Base-by-base conservation (phyloP, 495 filamentous ascomycete species). In the Collariella sp. region DNA sequence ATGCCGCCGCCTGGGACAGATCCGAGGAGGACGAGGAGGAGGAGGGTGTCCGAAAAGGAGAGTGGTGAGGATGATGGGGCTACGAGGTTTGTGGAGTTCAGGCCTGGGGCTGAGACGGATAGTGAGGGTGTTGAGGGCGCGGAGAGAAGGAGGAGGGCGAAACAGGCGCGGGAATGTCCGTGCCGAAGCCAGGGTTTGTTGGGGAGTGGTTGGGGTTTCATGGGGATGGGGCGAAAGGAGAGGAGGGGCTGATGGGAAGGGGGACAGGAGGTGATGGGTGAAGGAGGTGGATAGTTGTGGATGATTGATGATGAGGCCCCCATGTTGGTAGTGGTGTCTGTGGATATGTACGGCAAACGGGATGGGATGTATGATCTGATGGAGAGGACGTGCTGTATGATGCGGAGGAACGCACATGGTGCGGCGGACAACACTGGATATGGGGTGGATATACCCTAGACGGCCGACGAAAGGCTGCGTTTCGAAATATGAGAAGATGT, bases 171-270 rank as follows among this genome's bases (percentile, higher is more conserved):
- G 47, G 77, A 90, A 65, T 95, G 89, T 61, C 89, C 89, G 84
- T 95, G 2, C 89, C 89, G 4, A 95, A 94, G 62, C 89, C 89
- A 1, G 16, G 89, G 87, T 10, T 66, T 88, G 12, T 68, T 93
- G 48, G 87, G 19, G 78, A 86, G 64, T 62, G 91, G 36, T 69
- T 95, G 57, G 88, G 89, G 1, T 85, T 93, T 61, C 75, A 66
- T 24, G 64, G 62, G 4, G 18, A 10, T 26, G 41, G 2, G 18
- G 20, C 23, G 49, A 23, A 33, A 12, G 42, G 31, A 16, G 20
- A n/a, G 11, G 19, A 18, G 41, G 20, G 16, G 63, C 51, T 64
- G 54, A 66, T 20, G 11, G 16, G 26, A 18, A 10, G 5, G 46
- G 12, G 10, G 22, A 2, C 15, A 7, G 24, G 24, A 16, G 23